A percentile compares a stretch with the other conserved stretches of the same genome.
Conservation (phyloP, 257 asterid species). For the Solanum sitiens region DNA sequence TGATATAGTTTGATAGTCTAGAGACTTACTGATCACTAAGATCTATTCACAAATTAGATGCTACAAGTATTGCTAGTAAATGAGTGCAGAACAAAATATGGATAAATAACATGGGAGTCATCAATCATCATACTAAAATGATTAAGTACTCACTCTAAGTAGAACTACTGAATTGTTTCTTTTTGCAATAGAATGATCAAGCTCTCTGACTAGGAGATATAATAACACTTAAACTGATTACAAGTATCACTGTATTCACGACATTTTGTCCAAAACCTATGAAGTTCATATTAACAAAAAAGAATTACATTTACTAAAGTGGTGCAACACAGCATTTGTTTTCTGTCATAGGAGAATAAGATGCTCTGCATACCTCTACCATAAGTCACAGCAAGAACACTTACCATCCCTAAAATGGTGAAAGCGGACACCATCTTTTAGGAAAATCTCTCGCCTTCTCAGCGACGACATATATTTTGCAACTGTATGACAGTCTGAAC, state of each 20-base stretch:
- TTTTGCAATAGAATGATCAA: not conserved
- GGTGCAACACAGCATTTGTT: not conserved
- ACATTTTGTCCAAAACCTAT: not conserved
- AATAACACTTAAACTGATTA: not conserved
- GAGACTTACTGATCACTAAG: not conserved
- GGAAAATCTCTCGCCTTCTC: conserved; percentile 36
- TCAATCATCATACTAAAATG: not conserved
- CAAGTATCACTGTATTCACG: not conserved
- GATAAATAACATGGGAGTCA: not conserved
- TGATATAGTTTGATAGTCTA: not conserved
- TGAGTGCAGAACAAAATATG: not conserved
- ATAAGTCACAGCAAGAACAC: conserved; percentile 52
- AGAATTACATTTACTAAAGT: not conserved
- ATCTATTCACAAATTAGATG: not conserved
- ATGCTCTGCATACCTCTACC: conserved; percentile 6
- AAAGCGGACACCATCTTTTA: conserved; percentile 46
- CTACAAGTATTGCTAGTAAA: not conserved
- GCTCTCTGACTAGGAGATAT: not conserved
- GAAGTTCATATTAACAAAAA: not conserved
- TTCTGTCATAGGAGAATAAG: not conserved
- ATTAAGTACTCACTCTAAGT: not conserved
- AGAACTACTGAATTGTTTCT: not conserved
- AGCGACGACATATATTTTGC: conserved; percentile 41
- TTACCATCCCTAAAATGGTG: conserved; percentile 49
- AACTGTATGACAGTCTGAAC: conserved; percentile 49